These are phyloP conservation scores for Xylaria cubensis DNA, from an alignment of 495 filamentous ascomycete species.

Conservation along the genomic window DNA sequence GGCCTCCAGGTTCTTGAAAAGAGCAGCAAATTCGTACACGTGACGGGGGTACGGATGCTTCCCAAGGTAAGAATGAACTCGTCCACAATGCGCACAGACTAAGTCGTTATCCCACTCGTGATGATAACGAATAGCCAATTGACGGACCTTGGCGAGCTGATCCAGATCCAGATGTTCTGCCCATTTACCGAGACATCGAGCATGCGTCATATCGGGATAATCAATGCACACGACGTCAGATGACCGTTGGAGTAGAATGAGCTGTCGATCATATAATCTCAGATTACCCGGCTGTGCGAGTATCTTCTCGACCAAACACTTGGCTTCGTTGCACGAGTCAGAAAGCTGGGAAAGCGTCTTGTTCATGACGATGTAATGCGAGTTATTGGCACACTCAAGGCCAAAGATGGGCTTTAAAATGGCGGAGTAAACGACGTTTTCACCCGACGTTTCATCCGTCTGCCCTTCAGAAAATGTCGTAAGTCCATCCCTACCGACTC, in stretches of 20 bases:
- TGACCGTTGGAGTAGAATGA: slow-evolving; percentile 35
- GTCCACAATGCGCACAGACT: slow-evolving; percentile 39
- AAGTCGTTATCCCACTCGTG: slow-evolving; percentile 38
- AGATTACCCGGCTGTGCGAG: slow-evolving; percentile 34
- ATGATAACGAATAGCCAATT: slow-evolving; percentile 41
- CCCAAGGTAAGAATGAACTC: slow-evolving; percentile 23
- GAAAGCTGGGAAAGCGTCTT: slow-evolving; percentile 34
- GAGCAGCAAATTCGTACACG: slow-evolving; percentile 40
- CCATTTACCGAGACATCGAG: slow-evolving; percentile 32
- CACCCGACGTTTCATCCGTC: slow-evolving; percentile 12
- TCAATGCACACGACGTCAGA: slow-evolving; percentile 42
- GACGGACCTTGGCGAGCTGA: slow-evolving; percentile 38
- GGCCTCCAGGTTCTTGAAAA: slow-evolving; percentile 42
- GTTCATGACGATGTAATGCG: slow-evolving; percentile 36
- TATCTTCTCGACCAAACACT: slow-evolving; percentile 27
- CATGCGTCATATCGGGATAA: slow-evolving; percentile 33
- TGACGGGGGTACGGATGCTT: slow-evolving; percentile 34
- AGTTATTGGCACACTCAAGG: slow-evolving; percentile 34
- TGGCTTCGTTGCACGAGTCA: slow-evolving; percentile 35
- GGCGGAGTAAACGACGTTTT: slow-evolving; percentile 28
- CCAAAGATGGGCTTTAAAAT: slow-evolving; percentile 33
- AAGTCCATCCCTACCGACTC: slow-evolving; percentile 14
- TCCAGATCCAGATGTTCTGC: slow-evolving; percentile 34
- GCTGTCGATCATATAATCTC: slow-evolving; percentile 33
- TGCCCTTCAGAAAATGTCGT: background rate